Base-by-base conservation (phyloP, 1,284 basidiomycete genomes). In the Ganoderma lucidum region DNA sequence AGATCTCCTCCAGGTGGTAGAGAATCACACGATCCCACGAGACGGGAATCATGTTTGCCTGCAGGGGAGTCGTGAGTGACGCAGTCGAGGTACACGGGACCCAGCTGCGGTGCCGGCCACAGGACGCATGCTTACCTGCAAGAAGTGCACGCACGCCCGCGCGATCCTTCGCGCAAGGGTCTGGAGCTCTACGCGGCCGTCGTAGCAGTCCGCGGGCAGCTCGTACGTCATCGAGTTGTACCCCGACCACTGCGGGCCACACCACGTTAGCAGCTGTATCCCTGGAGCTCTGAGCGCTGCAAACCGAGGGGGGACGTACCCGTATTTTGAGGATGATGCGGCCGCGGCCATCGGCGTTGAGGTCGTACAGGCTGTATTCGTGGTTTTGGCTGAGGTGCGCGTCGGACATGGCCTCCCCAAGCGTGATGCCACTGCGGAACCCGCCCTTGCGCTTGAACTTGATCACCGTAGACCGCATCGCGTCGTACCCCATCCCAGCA, bases 401-500 rank as follows among this genome's bases (percentile, higher is more conserved):
- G 69, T 87, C 88, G 62, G 87, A 85, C 75, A 91, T 89, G n/a
- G 91, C 91, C 78, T 93, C 92, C 6, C 83, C 84, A 19, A 93
- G 84, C 28, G 86, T 87, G 75, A 93, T 86, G 8, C 92, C 92
- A n/a, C 86, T 83, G 53, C 85, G 81, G 74, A 89, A 86, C 8
- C 87, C 83, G 32, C 89, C 90, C 82, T 91, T 92, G 77, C 88
- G 86, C 78, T 90, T 92, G 81, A 93, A 93, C 78, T 91, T 92
- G 73, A 93, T 82, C 55, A 87, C 80, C 37, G 84, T 79, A 1
- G 84, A 82, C 73, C 84, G 84, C 30, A 84, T 71, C 35, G 82
- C 84, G 75, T 84, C 85, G 32, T 80, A 75, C 70, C 86, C 87
- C 69, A 82, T 32, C 39, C 59, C 59, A 35, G 66, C 63, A 73